These are phyloP conservation scores for Chimonanthus salicifolius DNA, from an alignment of 164 flowering plant species.

Conservation along the genomic window DNA sequence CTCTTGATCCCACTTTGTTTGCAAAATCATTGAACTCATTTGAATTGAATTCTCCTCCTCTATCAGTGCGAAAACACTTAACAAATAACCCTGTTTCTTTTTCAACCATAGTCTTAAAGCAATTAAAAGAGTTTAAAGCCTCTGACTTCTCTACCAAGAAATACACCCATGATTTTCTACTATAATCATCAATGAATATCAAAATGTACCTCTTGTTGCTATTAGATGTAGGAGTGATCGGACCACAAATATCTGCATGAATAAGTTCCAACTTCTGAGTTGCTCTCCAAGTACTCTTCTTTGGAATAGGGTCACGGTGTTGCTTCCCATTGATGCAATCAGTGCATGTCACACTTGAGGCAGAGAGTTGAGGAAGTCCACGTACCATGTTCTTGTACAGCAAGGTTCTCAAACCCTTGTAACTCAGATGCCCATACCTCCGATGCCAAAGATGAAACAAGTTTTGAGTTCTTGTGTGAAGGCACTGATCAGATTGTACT, in stretches of 20 bases:
- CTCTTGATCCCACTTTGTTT: constrained; percentile 1
- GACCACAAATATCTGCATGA: constrained; percentile 17
- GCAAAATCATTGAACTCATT: constrained; percentile 1
- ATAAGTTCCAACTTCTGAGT: constrained; percentile 11
- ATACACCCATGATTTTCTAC: too few relatives aligned
- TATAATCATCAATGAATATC: too few relatives aligned
- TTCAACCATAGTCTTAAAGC: background rate
- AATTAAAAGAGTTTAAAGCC: too few relatives aligned
- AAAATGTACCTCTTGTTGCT: constrained; percentile 14
- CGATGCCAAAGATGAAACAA: background rate
- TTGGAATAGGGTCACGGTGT: constrained; percentile 12
- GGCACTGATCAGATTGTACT: background rate
- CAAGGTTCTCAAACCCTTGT: constrained; percentile 6
- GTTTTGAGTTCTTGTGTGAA: background rate
- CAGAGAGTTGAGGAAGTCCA: constrained; percentile 1
- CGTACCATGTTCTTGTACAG: background rate
- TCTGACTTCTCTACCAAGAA: too few relatives aligned
- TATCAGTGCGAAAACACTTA: background rate
- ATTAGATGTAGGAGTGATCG: constrained; percentile 13
- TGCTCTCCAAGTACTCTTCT: constrained; percentile 19
- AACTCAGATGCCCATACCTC: constrained; percentile 1
- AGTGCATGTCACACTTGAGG: constrained; percentile 6
- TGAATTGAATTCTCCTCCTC: background rate
- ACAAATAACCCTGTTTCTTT: background rate
- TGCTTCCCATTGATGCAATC: constrained; percentile 14